Evolutionary conservation across 768 basidiomycete species (phyloP).

Genomic region (Gymnopilus dilepis): DNA sequence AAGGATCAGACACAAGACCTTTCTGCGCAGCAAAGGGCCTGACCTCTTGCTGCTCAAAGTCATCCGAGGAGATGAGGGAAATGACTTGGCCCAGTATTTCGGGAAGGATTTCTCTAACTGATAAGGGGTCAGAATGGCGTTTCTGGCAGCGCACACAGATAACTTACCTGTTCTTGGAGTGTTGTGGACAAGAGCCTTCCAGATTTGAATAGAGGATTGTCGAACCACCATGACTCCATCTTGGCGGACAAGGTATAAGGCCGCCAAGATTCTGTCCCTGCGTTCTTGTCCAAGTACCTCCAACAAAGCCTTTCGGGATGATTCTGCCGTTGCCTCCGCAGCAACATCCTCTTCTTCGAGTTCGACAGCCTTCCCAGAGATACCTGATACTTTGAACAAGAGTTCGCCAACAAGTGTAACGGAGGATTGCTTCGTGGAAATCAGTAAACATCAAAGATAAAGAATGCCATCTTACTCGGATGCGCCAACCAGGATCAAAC

Average conservation of each 20-base stretch:
- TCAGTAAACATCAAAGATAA: slow-evolving; percentile 14
- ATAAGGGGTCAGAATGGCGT: slow-evolving; percentile 13
- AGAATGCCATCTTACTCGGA: slow-evolving; percentile 64
- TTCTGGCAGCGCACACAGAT: not conserved
- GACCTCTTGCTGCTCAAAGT: slow-evolving; percentile 91
- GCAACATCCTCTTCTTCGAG: slow-evolving; percentile 73
- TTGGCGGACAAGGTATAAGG: slow-evolving; percentile 91
- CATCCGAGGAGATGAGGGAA: slow-evolving; percentile 75
- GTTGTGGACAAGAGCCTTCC: slow-evolving; percentile 97
- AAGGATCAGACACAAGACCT: slow-evolving; percentile 4
- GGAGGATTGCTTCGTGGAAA: slow-evolving; percentile 76
- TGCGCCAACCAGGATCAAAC: slow-evolving; percentile 95
- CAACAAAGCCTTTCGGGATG: slow-evolving; percentile 82
- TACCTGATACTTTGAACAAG: slow-evolving; percentile 95
- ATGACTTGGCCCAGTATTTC: slow-evolving; percentile 83
- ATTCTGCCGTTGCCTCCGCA: slow-evolving; percentile 73
- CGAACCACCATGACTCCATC: slow-evolving; percentile 90
- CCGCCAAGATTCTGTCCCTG: slow-evolving; percentile 88
- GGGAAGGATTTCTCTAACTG: slow-evolving; percentile 89
- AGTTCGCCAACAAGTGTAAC: slow-evolving; percentile 95
- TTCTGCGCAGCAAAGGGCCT: slow-evolving; percentile 4
- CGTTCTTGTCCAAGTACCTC: slow-evolving; percentile 90
- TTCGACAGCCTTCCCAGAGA: slow-evolving; percentile 85
- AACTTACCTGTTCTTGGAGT: slow-evolving; percentile 84
- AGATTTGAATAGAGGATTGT: slow-evolving; percentile 91